phyloP scores from a whole-genome alignment of 2,329 filamentous ascomycete species.

The Phaeomoniella chlamydospora region DNA sequence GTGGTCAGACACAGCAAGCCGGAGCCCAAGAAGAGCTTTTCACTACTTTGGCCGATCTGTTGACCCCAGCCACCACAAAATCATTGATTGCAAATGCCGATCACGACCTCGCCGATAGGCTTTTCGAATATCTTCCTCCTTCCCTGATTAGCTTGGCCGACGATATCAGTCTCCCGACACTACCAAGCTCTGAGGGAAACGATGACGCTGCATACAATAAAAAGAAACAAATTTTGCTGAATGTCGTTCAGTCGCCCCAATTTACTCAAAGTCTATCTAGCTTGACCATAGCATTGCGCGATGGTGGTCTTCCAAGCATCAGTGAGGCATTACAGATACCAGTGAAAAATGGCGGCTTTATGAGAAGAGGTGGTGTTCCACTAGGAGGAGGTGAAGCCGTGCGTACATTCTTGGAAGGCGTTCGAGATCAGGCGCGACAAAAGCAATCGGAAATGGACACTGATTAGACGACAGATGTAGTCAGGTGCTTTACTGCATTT shows the following conservation, averaged over 20 bases:
- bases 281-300: constrained; percentile 73
- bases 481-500: too few relatives aligned
- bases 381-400: constrained; percentile 79
- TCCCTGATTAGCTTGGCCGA: constrained; percentile 64
- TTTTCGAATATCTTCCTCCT: constrained; percentile 67
- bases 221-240: constrained; percentile 68
- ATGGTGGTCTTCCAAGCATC: constrained; percentile 81
- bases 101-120: constrained; percentile 50
- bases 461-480: too few relatives aligned
- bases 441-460: constrained; percentile 3
- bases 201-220: constrained; percentile 52
- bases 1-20: constrained; percentile 32
- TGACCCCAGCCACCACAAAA: constrained; percentile 64
- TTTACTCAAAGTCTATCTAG: constrained; percentile 76
- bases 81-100: constrained; percentile 59
- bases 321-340: constrained; percentile 71
- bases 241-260: constrained; percentile 77
- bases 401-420: constrained; percentile 78
- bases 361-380: constrained; percentile 65
- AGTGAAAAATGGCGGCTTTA: constrained; percentile 71
- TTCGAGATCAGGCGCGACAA: constrained; percentile 64
- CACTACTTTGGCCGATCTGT: constrained; percentile 73
- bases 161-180: constrained; percentile 51
- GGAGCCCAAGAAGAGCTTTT: constrained; percentile 49
- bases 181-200: constrained; percentile 18